Evolutionary conservation across 192 early-diverging fungal species (phyloP), one percentile per base, ranked within the genome.

Genomic region (Backusella mclennaniae): DNA sequence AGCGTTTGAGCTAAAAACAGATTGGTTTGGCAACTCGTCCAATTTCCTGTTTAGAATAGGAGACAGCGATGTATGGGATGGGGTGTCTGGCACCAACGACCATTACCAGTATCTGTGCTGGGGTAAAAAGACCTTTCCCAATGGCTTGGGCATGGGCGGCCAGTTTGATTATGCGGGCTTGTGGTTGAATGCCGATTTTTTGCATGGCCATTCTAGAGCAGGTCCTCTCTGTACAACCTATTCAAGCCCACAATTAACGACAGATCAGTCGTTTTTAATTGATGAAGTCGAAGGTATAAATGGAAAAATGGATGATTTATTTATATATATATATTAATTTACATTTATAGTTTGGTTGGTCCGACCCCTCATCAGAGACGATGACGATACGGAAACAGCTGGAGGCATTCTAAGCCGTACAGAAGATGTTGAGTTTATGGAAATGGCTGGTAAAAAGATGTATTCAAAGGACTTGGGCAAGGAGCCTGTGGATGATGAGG

Each of bases 41-140:
- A 92, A 89, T 56, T 88, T 93, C 59, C 79, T 94, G 63, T 93
- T 92, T 73, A 66, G 66, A 23, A 70, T 67, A 0, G 23, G 19
- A 0, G 26, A 44, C 0, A 70, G 49, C 59, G 79, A 75, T 26
- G 12, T 56, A 0, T 82, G 76, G 76, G 66, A 76, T 80, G 38
- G 82, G 29, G 80, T 84, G 3, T 82, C 77, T 4, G 81, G 88
- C 17, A 84, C 84, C 59, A 95, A 95, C 80, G 73, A 82, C 56
- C 86, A 95, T 77, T 95, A 87, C 72, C 92, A 93, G 69, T 95
- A 95, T 76, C 72, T 95, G 33, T 91, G 92, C 74, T 92, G 86
- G 63, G 92, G 89, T 0, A 92, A 86, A 35, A 89, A 95, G 82
- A 92, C 88, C 7, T 77, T 95, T 63, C 88, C 91, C 0, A 95